Evolutionary conservation across 108 stramenopile species (phyloP).

Genomic region (Tribonema minus): DNA sequence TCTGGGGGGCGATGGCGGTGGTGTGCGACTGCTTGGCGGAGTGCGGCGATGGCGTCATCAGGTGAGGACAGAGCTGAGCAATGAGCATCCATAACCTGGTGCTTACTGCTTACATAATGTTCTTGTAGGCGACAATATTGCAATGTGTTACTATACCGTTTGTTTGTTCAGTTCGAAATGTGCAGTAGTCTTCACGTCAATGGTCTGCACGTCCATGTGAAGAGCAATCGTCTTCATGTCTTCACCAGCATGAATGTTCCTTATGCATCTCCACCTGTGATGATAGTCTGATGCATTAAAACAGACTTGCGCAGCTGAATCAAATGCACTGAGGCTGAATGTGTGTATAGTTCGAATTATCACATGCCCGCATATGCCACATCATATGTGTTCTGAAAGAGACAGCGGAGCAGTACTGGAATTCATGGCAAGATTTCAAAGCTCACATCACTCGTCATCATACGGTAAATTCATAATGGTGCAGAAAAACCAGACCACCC

Average conservation of each 20-base stretch:
- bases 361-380: neutral
- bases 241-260: too few species aligned
- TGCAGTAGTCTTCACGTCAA: too few species aligned
- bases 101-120: too few species aligned
- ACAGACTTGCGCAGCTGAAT: neutral
- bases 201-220: too few species aligned
- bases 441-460: neutral
- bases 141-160: too few species aligned
- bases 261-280: too few species aligned
- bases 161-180: too few species aligned
- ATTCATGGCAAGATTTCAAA: neutral
- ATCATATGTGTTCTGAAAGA: neutral
- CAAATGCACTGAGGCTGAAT: neutral
- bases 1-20: constrained; percentile 12
- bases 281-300: neutral
- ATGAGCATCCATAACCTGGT: neutral
- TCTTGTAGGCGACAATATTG: too few species aligned
- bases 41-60: neutral
- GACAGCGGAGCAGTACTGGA: neutral
- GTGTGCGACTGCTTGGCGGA: constrained; percentile 22
- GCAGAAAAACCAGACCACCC: too few species aligned
- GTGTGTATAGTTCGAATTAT: neutral
- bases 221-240: too few species aligned
- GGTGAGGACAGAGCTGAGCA: neutral
- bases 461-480: neutral